phyloP scores from a whole-genome alignment of 352 stramenopile species.

The Pythium oligandrum region DNA sequence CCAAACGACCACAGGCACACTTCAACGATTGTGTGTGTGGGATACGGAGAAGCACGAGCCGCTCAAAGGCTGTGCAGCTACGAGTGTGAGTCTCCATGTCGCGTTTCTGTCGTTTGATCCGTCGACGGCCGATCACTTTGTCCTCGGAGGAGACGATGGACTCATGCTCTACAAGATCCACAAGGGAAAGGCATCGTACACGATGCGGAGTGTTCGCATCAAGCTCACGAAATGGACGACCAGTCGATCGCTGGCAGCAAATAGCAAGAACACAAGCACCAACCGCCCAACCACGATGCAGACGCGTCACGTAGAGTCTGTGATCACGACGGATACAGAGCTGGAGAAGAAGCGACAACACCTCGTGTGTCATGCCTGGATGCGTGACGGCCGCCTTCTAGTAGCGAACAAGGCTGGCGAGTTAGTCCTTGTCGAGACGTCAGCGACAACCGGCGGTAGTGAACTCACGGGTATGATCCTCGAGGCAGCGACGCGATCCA shows the following conservation, averaged over 20 bases:
- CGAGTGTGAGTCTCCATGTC: conserved; percentile 20
- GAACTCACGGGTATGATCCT: conserved; percentile 23
- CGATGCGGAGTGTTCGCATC: conserved; percentile 19
- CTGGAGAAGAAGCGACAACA: conserved; percentile 43
- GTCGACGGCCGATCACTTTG: conserved; percentile 44
- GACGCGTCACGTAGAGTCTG: background rate
- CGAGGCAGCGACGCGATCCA: conserved; percentile 23
- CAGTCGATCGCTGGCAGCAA: background rate
- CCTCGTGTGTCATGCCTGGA: conserved; percentile 56
- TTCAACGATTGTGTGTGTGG: conserved; percentile 49
- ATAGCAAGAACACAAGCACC: conserved; percentile 4
- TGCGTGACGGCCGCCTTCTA: conserved; percentile 35
- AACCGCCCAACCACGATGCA: background rate
- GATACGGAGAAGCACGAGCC: conserved; percentile 46
- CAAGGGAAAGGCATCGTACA: conserved; percentile 19
- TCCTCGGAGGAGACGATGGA: conserved; percentile 55
- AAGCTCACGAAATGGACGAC: conserved; percentile 15
- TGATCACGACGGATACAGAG: conserved; percentile 16
- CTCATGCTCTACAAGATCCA: conserved; percentile 74
- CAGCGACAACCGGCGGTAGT: conserved; percentile 17
- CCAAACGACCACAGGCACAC: conserved; percentile 5
- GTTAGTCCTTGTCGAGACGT: conserved; percentile 44
- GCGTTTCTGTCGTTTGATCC: conserved; percentile 73
- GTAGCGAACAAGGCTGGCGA: conserved; percentile 51
- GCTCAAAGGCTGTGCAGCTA: conserved; percentile 41